Base-by-base conservation (phyloP, 176 grass and related monocot species). In the Triticum urartu region DNA sequence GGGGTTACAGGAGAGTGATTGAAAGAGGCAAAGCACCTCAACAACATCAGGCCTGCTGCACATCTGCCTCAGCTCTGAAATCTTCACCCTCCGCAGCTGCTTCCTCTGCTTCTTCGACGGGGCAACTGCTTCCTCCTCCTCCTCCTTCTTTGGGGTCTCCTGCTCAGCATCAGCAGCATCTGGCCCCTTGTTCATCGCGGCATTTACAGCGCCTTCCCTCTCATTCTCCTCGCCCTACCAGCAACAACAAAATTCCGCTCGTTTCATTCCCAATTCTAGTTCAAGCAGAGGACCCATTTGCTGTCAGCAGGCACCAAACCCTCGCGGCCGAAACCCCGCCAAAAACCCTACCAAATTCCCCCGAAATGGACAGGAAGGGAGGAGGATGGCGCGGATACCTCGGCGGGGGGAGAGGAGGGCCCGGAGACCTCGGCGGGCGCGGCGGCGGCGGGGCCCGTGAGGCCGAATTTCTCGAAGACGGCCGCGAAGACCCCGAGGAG, bases 61-160 rank as follows among this genome's bases (percentile, higher is more conserved):
- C 1, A 6, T 84, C 90, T 48, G 93, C 93, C 48, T 98, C 94
- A 62, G n/a, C 60, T 24, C n/a, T 62, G n/a, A 4, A 62, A 62
- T 62, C 21, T 62, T 62, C n/a, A 24, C 22, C 60, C 60, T 62
- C n/a, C 9, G 21, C n/a, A 22, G n/a, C n/a, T 63, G 59, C 74
- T 95, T 92, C 85, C 91, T 95, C 58, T 92, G 89, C 24, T 94
- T 92, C 90, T 95, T 95, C 79, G 92, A 94, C 28, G 90, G 94
- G 5, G 92, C 1, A 8, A 78, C 88, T 47, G 93, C 91, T 58
- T 98, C 92, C 74, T 98, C 91, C 84, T 98, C 91, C 84, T 98
- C 94, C 73, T 98, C 91, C 84, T 93, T 92, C 58, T 89, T 90
- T 21, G 89, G 84, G 75, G 71, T 47, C 6, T 89, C 91, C 72